Percentiles rank a stretch among this genome's conserved stretches.
These are phyloP conservation scores for Coelastrella sp. DNA, from an alignment of 139 green algal genomes.

Conservation along the genomic window DNA sequence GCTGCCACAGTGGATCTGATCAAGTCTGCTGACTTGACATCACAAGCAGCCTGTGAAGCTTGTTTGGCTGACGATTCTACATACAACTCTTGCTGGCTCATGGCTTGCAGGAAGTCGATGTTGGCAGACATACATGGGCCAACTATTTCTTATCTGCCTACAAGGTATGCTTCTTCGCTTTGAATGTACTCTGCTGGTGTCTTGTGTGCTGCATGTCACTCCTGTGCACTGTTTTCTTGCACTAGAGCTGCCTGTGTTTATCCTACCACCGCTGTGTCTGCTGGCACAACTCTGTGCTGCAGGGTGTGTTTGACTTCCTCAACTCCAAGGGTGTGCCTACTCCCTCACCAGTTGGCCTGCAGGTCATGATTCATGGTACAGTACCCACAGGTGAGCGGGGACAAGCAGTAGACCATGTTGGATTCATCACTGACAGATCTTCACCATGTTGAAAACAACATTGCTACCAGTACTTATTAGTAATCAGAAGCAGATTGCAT, in stretches of 20 bases:
- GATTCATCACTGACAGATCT: too few species aligned
- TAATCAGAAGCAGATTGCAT: too few species aligned
- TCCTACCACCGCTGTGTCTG: neutral
- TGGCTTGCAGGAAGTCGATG: slow-evolving; percentile 80
- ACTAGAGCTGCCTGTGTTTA: neutral
- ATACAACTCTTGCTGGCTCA: neutral
- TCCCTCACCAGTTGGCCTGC: slow-evolving; percentile 68
- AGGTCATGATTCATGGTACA: slow-evolving; percentile 88
- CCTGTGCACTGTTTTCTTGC: neutral
- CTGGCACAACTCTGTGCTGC: neutral
- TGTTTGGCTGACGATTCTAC: neutral
- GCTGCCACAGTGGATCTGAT: too few species aligned
- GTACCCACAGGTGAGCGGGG: slow-evolving; percentile 85
- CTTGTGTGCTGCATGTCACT: too few species aligned
- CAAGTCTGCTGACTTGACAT: too few species aligned
- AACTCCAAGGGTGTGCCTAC: slow-evolving; percentile 46
- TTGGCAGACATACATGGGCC: slow-evolving; percentile 86
- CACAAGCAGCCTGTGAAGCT: too few species aligned
- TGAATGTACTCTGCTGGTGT: too few species aligned
- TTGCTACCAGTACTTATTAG: too few species aligned
- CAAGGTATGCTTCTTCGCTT: slow-evolving; percentile 83
- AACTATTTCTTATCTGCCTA: slow-evolving; percentile 97
- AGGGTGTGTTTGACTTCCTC: slow-evolving; percentile 81
- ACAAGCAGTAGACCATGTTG: too few species aligned
- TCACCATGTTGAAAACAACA: too few species aligned